Base-by-base conservation (phyloP, 345 rosid species). In the Crucihimalaya himalaica region DNA sequence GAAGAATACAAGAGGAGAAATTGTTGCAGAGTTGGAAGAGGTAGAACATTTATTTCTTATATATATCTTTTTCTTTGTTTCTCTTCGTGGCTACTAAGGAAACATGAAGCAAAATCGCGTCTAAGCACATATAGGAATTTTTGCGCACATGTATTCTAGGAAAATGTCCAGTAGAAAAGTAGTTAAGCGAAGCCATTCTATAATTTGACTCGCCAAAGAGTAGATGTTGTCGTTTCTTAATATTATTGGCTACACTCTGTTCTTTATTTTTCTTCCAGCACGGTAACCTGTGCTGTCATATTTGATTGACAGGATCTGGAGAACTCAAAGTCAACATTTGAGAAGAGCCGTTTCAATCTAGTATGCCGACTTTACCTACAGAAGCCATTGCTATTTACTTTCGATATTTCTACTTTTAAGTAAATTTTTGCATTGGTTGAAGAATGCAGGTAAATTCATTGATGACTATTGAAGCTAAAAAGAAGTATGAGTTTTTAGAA, bases 401-500 rank as follows among this genome's bases (percentile, higher is more conserved):
- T 53, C n/a, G 1, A 16, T 56, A n/a, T 70, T 48, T 65, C 39
- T 81, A 19, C 73, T 63, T 82, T 59, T 46, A 63, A 60, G 31
- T 83, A 59, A 72, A 46, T 27, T 66, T 68, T 74, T 52, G 61
- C 68, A 57, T 60, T 84, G 79, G 74, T 71, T 85, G 81, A 90
- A 87, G 89, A 85, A 80, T 86, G 83, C 96, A 93, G 98, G 96
- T 86, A 71, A 90, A 77, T 57, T 84, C 88, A 15, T 80, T 93
- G 72, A 86, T 87, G 88, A 86, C 84, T 77, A 74, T 93, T 56
- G 98, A 90, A 87, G 80, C 90, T 4, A 93, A 84, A 81, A 93
- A 93, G 88, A 90, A 93, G 86, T 83, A 85, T 1, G 98, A 93
- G 86, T 93, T 93, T 82, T 67, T 93, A 84, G 97, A 93, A 85